Evolutionary conservation across 768 basidiomycete genomes (phyloP).

Genomic region (Infundibulicybe gibba): DNA sequence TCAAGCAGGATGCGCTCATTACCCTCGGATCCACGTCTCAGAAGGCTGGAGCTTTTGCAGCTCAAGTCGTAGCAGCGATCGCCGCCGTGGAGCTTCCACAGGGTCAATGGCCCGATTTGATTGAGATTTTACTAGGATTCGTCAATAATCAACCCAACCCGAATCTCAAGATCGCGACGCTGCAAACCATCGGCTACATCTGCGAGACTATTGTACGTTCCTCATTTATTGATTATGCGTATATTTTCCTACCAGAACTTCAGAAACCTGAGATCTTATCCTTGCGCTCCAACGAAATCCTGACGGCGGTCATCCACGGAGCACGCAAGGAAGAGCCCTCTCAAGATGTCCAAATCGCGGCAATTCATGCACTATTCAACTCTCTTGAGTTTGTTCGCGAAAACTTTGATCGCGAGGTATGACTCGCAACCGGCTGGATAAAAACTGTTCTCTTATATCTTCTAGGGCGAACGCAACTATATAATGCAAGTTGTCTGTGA

Average conservation of each 20-base stretch:
- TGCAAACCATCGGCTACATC: slow-evolving; percentile 95
- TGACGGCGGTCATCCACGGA: slow-evolving; percentile 98
- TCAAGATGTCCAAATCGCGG: slow-evolving; percentile 86
- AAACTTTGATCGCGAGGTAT: slow-evolving; percentile 95
- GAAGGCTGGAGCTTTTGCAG: slow-evolving; percentile 83
- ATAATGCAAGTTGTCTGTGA: slow-evolving; percentile 99
- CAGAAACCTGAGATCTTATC: slow-evolving; percentile 93
- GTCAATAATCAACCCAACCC: slow-evolving; percentile 72
- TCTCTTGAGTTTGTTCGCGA: slow-evolving; percentile 97
- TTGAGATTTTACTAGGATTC: slow-evolving; percentile 84
- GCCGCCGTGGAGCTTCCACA: slow-evolving; percentile 90
- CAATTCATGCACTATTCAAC: slow-evolving; percentile 89
- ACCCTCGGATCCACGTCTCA: slow-evolving; percentile 71
- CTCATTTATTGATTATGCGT: slow-evolving; percentile 8
- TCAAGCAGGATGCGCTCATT: slow-evolving; percentile 84
- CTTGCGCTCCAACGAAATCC: slow-evolving; percentile 90
- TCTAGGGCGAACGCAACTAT: slow-evolving; percentile 96
- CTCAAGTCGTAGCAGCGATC: slow-evolving; percentile 92
- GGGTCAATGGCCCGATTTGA: slow-evolving; percentile 86
- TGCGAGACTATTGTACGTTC: slow-evolving; percentile 91
- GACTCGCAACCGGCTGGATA: slow-evolving; percentile 16
- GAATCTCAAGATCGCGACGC: slow-evolving; percentile 78
- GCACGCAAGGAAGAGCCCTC: slow-evolving; percentile 95
- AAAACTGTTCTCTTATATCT: background rate
- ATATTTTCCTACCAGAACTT: slow-evolving; percentile 5